Evolutionary conservation across 179 eudicot genomes (phyloP).

Genomic region (Beta lomatogona): DNA sequence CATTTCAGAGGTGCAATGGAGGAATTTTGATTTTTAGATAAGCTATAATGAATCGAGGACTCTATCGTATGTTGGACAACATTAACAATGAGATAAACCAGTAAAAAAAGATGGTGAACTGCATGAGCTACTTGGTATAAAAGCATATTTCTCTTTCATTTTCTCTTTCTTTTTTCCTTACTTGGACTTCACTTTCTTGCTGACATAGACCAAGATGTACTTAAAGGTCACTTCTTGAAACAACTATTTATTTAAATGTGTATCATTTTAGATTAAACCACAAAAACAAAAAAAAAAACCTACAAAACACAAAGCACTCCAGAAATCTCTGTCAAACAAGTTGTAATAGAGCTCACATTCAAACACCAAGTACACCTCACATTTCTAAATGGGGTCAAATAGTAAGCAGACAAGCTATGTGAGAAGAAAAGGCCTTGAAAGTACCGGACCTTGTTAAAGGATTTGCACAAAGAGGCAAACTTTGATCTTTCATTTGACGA

Average conservation of each 20-base stretch:
- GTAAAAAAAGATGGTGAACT: no score
- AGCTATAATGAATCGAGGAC: no score
- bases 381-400: background rate
- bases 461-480: slow-evolving; percentile 77
- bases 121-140: no score
- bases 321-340: background rate
- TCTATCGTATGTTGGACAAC: background rate
- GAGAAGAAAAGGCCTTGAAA: background rate
- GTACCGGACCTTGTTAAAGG: slow-evolving; percentile 74
- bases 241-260: background rate
- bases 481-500: slow-evolving; percentile 84
- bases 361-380: background rate
- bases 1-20: background rate
- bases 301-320: background rate
- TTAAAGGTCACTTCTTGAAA: background rate
- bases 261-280: background rate
- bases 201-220: background rate
- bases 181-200: background rate
- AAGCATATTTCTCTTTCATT: no score
- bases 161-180: background rate
- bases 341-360: background rate
- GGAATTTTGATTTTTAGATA: background rate
- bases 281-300: background rate
- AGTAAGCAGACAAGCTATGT: background rate
- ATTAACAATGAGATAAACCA: background rate